These are phyloP conservation scores for Fusarium verrucosum DNA, from an alignment of 2,329 filamentous ascomycete species.

Conservation along the genomic window DNA sequence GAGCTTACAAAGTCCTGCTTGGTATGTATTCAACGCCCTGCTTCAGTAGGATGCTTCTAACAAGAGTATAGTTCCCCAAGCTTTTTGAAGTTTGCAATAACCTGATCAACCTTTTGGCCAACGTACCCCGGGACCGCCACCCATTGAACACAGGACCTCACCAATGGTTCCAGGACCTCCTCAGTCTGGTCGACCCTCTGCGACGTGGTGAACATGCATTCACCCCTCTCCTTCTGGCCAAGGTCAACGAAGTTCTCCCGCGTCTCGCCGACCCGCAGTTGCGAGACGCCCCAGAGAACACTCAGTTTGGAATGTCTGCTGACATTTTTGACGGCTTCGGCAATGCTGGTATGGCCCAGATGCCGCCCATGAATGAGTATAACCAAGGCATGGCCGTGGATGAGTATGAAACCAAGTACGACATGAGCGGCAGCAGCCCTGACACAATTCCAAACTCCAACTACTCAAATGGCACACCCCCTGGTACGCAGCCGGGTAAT, in stretches of 20 bases:
- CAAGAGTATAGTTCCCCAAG: slow-evolving; percentile 71
- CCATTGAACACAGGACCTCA: slow-evolving; percentile 74
- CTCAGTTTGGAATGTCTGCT: slow-evolving; percentile 52
- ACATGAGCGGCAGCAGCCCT: slow-evolving; percentile 49
- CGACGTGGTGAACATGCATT: slow-evolving; percentile 82
- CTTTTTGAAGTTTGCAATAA: slow-evolving; percentile 79
- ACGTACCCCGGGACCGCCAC: slow-evolving; percentile 67
- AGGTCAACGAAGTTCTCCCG: slow-evolving; percentile 77
- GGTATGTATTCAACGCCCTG: slow-evolving; percentile 57
- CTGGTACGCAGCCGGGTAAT: slow-evolving; percentile 41
- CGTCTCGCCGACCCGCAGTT: slow-evolving; percentile 68
- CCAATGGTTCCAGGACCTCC: slow-evolving; percentile 76
- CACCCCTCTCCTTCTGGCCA: slow-evolving; percentile 78
- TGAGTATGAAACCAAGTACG: slow-evolving; percentile 54
- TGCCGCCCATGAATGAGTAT: slow-evolving; percentile 60
- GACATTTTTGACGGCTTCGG: slow-evolving; percentile 75
- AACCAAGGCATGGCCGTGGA: slow-evolving; percentile 58
- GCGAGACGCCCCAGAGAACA: slow-evolving; percentile 65
- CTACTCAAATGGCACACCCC: slow-evolving; percentile 45
- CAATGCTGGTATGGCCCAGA: slow-evolving; percentile 66
- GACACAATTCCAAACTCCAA: slow-evolving; percentile 48
- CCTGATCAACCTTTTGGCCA: slow-evolving; percentile 76
- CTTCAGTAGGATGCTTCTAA: slow-evolving; percentile 10
- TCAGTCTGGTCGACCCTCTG: slow-evolving; percentile 73
- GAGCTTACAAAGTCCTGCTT: slow-evolving; percentile 79